These are phyloP conservation scores for Aspergillus jensenii DNA, from an alignment of 2,329 filamentous ascomycete genomes.

Conservation along the genomic window DNA sequence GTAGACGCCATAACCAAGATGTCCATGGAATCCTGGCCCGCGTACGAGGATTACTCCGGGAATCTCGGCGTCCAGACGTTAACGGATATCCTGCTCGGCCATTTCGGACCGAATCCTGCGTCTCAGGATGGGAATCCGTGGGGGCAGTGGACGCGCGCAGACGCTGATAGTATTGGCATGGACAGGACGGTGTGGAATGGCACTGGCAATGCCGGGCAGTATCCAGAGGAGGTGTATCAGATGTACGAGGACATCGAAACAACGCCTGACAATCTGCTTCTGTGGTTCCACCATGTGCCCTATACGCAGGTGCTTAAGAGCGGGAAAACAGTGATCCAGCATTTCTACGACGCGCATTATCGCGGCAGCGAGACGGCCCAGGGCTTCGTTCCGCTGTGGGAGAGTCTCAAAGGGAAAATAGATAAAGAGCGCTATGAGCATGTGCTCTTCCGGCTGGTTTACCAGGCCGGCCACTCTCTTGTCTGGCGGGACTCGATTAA, in stretches of 20 bases:
- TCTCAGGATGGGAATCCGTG: constrained; percentile 67
- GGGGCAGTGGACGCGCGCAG: constrained; percentile 72
- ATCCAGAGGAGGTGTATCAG: constrained; percentile 59
- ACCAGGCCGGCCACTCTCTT: constrained; percentile 68
- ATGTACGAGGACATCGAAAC: constrained; percentile 61
- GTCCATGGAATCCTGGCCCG: constrained; percentile 68
- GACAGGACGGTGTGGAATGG: constrained; percentile 69
- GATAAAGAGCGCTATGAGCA: constrained; percentile 62
- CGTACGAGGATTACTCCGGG: constrained; percentile 70
- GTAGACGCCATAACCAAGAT: constrained; percentile 60
- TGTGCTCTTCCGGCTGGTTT: constrained; percentile 58
- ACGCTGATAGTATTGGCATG: constrained; percentile 63
- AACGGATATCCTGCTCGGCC: constrained; percentile 65
- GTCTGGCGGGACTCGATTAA: constrained; percentile 70
- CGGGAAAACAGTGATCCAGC: constrained; percentile 67
- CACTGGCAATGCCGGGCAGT: constrained; percentile 65
- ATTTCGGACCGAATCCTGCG: constrained; percentile 67
- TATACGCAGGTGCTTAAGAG: constrained; percentile 64
- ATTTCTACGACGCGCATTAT: constrained; percentile 66
- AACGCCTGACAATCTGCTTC: constrained; percentile 65
- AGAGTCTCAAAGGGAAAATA: constrained; percentile 54
- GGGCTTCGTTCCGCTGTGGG: constrained; percentile 55
- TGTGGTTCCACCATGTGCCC: constrained; percentile 74
- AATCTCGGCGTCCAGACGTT: constrained; percentile 70
- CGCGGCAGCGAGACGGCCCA: constrained; percentile 61